phyloP scores from a whole-genome alignment of 192 early-diverging fungal species.

The Podila epicladia region DNA sequence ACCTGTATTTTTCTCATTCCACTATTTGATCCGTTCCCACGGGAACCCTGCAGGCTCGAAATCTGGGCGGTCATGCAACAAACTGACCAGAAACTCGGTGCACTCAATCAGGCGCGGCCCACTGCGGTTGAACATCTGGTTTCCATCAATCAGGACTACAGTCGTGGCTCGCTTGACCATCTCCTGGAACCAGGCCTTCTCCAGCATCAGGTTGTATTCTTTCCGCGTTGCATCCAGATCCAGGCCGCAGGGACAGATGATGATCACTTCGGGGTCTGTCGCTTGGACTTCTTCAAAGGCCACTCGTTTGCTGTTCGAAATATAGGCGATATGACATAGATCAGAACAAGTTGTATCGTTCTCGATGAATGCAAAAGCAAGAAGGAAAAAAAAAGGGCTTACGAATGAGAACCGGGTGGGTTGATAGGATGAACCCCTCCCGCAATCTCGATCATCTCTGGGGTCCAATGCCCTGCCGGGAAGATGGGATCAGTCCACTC shows the following conservation, averaged over 20 bases:
- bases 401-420: constrained; percentile 56
- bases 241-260: constrained; percentile 62
- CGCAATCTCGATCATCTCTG: constrained; percentile 58
- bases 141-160: constrained; percentile 59
- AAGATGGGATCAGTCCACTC: constrained; percentile 65
- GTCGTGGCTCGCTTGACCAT: constrained; percentile 39
- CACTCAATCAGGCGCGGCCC: constrained; percentile 55
- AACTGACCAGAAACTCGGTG: constrained; percentile 56
- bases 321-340: too few relatives aligned
- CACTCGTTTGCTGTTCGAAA: constrained; percentile 39
- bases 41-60: constrained; percentile 58
- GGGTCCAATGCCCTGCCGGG: constrained; percentile 63
- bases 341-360: not conserved
- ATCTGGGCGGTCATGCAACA: constrained; percentile 54
- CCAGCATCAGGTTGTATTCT: constrained; percentile 43
- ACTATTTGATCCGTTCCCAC: constrained; percentile 49
- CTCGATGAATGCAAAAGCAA: not conserved
- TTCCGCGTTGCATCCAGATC: constrained; percentile 55
- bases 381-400: not conserved
- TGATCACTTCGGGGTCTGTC: constrained; percentile 49
- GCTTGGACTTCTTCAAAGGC: constrained; percentile 34
- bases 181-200: constrained; percentile 49
- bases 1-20: too few relatives aligned
- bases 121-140: constrained; percentile 66
- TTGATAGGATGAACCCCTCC: constrained; percentile 61